These are phyloP conservation scores for Pyrrhoderma lamaoense DNA, from an alignment of 1,284 basidiomycete species.

Conservation along the genomic window DNA sequence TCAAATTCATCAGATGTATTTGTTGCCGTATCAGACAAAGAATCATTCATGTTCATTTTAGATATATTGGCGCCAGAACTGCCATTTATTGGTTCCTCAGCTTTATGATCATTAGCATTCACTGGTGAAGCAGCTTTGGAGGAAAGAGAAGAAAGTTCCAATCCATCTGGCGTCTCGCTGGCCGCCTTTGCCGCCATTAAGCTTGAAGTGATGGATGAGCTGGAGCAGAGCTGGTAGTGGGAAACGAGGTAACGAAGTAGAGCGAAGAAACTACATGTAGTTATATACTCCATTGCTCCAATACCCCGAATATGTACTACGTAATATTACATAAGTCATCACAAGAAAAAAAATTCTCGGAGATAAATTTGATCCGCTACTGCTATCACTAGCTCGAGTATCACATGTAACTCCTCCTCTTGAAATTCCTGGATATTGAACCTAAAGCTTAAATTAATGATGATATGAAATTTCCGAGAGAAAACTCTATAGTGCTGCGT, in stretches of 20 bases:
- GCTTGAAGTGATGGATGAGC: background rate
- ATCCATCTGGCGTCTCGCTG: slow-evolving; percentile 5
- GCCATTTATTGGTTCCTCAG: slow-evolving; percentile 1
- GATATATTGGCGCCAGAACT: background rate
- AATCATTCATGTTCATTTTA: slow-evolving; percentile 7
- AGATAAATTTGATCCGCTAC: too few relatives aligned
- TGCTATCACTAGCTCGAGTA: too few relatives aligned
- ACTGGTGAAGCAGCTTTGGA: slow-evolving; percentile 10
- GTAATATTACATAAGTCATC: too few relatives aligned
- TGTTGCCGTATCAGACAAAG: slow-evolving; percentile 47
- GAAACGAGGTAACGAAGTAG: background rate
- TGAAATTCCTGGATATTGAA: too few relatives aligned
- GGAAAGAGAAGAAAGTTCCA: slow-evolving; percentile 14
- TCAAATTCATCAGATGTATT: slow-evolving; percentile 65
- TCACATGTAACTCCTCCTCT: too few relatives aligned
- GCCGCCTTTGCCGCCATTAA: background rate
- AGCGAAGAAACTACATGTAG: background rate
- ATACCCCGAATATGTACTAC: too few relatives aligned
- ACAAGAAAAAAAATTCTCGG: too few relatives aligned
- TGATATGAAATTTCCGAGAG: too few relatives aligned
- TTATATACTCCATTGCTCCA: too few relatives aligned
- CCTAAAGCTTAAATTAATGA: too few relatives aligned
- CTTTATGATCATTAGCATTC: slow-evolving; percentile 1
- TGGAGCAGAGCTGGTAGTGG: background rate
- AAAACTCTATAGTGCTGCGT: too few relatives aligned